Conservation (phyloP, 768 basidiomycete genomes). For the Rhodotorula taiwanensis region DNA sequence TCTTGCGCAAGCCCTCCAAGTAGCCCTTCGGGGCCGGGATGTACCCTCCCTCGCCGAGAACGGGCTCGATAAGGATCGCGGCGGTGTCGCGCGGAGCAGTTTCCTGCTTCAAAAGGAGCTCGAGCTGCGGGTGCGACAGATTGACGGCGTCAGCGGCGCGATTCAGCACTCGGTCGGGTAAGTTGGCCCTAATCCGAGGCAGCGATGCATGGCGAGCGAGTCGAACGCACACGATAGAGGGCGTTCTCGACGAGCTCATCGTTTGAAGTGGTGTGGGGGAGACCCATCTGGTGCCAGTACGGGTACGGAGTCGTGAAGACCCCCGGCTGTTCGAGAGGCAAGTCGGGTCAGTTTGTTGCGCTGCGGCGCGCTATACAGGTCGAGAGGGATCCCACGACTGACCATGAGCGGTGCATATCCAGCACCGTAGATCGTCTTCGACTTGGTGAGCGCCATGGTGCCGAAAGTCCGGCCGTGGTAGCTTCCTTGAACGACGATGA, state of each 20-base stretch:
- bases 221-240: conserved; percentile 18
- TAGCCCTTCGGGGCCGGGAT: conserved; percentile 77
- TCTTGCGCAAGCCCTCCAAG: conserved; percentile 65
- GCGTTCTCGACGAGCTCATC: conserved; percentile 35
- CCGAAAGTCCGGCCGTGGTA: conserved; percentile 93
- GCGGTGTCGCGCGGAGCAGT: conserved; percentile 77
- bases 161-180: background rate
- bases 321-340: conserved; percentile 58
- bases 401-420: conserved; percentile 79
- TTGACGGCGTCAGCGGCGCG: no score
- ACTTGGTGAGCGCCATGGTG: conserved; percentile 85
- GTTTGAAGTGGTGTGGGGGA: conserved; percentile 29
- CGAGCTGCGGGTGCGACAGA: conserved; percentile 53
- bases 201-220: background rate
- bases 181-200: no score
- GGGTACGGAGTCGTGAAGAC: conserved; percentile 77
- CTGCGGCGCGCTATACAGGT: no score
- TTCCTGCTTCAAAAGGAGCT: conserved; percentile 71
- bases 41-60: conserved; percentile 93
- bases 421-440: conserved; percentile 83
- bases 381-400: no score
- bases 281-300: conserved; percentile 63
- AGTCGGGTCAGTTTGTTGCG: background rate
- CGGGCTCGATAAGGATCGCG: conserved; percentile 87
- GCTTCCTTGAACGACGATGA: conserved; percentile 82